phyloP scores from a whole-genome alignment of 257 asterid species.

The Nicotiana otophora region DNA sequence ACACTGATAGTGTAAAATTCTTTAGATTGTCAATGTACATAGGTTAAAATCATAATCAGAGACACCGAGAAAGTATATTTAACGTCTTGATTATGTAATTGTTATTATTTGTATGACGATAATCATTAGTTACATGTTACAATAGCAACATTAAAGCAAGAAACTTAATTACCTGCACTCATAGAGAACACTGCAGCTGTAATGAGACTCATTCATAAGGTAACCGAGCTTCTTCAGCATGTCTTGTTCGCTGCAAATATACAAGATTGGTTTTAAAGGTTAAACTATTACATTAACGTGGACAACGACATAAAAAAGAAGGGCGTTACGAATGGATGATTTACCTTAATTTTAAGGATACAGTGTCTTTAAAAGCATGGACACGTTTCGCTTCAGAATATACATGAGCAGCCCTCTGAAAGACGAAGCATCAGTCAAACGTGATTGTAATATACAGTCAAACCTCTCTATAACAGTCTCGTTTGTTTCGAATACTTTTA shows the following conservation, averaged over 20 bases:
- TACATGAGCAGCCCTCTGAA: conserved; percentile 91
- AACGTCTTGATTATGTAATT: too few relatives aligned
- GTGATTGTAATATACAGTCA: background rate
- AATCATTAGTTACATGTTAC: background rate
- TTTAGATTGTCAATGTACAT: background rate
- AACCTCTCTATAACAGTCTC: too few relatives aligned
- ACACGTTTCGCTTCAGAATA: conserved; percentile 94
- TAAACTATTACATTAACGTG: too few relatives aligned
- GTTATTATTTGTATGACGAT: too few relatives aligned
- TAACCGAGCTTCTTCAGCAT: conserved; percentile 79
- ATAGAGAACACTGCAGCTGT: conserved; percentile 80
- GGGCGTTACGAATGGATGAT: background rate
- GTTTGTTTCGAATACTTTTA: too few relatives aligned
- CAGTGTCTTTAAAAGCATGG: conserved; percentile 71
- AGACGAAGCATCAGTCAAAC: background rate
- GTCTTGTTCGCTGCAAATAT: conserved; percentile 61
- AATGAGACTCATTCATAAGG: conserved; percentile 91
- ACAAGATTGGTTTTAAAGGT: too few relatives aligned
- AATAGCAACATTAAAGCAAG: background rate
- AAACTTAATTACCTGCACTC: conserved; percentile 74
- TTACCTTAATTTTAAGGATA: conserved; percentile 61
- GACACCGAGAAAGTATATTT: too few relatives aligned
- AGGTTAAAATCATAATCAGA: too few relatives aligned
- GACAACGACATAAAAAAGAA: too few relatives aligned
- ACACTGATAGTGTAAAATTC: background rate